These are phyloP conservation scores for Aspergillus sp. DNA, from an alignment of 2,329 filamentous ascomycete genomes.

Conservation along the genomic window DNA sequence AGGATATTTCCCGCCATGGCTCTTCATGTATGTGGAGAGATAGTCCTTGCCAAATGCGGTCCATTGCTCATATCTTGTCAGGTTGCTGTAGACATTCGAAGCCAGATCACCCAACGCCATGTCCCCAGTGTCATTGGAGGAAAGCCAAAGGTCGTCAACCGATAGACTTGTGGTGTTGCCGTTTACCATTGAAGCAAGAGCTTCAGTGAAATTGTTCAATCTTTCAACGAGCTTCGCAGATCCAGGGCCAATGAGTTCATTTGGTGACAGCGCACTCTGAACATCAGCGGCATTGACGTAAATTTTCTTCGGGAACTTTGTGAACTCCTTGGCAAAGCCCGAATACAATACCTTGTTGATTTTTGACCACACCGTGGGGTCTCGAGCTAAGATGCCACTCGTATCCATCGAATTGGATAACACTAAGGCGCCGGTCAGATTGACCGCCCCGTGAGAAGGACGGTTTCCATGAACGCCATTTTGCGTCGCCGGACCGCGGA, in stretches of 20 bases:
- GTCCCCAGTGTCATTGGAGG: background rate
- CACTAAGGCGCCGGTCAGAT: slow-evolving; percentile 38
- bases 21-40: background rate
- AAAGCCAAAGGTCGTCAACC: background rate
- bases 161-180: background rate
- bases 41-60: background rate
- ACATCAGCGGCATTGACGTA: background rate
- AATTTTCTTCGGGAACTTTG: background rate
- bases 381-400: slow-evolving; percentile 35
- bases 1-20: background rate
- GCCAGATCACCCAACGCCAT: background rate
- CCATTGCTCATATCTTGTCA: background rate
- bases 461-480: slow-evolving; percentile 48
- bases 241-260: background rate
- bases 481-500: slow-evolving; percentile 43
- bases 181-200: background rate
- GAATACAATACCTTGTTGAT: slow-evolving; percentile 10
- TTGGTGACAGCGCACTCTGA: background rate
- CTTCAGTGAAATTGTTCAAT: background rate
- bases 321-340: background rate
- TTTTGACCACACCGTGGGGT: slow-evolving; percentile 9
- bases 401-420: slow-evolving; percentile 38
- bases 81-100: background rate
- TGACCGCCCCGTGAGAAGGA: slow-evolving; percentile 37
- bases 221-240: background rate